Evolutionary conservation across 352 stramenopile genomes (phyloP).

Genomic region (Thraustochytrium striatum): DNA sequence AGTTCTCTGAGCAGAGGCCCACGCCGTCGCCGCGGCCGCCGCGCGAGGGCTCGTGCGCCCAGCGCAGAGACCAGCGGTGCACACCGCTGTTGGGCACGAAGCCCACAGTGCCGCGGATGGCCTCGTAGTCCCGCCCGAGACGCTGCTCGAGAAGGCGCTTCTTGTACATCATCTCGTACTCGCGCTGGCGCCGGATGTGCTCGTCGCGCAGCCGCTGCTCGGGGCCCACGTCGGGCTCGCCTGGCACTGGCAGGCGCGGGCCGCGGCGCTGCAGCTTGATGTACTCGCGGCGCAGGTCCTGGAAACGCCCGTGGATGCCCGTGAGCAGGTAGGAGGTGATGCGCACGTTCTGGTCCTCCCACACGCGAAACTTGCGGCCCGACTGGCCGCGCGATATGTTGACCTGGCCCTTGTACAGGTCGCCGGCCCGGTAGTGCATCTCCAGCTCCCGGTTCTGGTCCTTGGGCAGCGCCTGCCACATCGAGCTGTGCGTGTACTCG

Average conservation of each 20-base stretch:
- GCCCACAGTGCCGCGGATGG: conserved; percentile 43
- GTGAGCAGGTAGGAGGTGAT: conserved; percentile 45
- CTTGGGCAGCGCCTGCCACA: conserved; percentile 23
- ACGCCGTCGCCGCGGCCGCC: conserved; percentile 47
- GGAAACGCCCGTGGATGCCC: conserved; percentile 26
- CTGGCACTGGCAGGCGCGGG: conserved; percentile 22
- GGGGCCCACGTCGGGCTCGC: conserved; percentile 41
- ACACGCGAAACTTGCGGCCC: conserved; percentile 12
- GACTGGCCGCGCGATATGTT: background rate
- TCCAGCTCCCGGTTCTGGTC: conserved; percentile 41
- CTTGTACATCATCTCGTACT: conserved; percentile 4
- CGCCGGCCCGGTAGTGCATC: conserved; percentile 25
- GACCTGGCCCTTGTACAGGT: conserved; percentile 29
- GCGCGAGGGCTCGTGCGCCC: conserved; percentile 45
- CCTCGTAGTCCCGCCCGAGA: conserved; percentile 47
- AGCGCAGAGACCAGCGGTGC: conserved; percentile 44
- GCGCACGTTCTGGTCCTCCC: conserved; percentile 13
- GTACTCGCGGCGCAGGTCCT: conserved; percentile 1
- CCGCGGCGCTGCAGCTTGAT: conserved; percentile 34
- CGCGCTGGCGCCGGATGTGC: conserved; percentile 2
- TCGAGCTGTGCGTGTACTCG: conserved; percentile 30
- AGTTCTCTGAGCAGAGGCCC: conserved; percentile 46
- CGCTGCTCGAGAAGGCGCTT: conserved; percentile 25
- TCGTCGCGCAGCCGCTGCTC: conserved; percentile 49
- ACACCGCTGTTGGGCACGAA: conserved; percentile 49